These are phyloP conservation scores for Manihot esculenta DNA, from an alignment of 441 rosid genomes.

Conservation along the genomic window DNA sequence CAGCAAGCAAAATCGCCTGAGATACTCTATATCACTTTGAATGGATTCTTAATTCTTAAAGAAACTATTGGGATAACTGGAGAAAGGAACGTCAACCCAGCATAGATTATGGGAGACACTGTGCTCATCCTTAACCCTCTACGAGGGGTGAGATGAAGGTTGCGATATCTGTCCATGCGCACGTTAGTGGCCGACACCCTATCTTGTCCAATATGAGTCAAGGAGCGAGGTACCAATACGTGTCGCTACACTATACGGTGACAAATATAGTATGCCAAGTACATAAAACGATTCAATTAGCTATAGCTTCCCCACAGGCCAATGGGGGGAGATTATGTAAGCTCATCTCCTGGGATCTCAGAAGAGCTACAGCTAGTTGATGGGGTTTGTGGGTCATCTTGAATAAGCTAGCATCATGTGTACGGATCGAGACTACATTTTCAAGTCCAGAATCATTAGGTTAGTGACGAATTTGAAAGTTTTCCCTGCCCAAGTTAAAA, in stretches of 20 bases:
- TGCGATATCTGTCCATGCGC: constrained; percentile 27
- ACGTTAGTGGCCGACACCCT: constrained; percentile 35
- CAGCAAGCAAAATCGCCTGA: neutral
- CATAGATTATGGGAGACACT: constrained; percentile 32
- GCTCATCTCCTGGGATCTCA: too few relatives aligned
- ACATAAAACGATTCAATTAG: constrained; percentile 7
- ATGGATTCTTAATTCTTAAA: neutral
- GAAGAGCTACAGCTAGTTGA: too few relatives aligned
- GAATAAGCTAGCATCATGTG: too few relatives aligned
- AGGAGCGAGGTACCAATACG: constrained; percentile 16
- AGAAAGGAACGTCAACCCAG: constrained; percentile 23
- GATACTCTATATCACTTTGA: neutral
- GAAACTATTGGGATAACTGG: too few relatives aligned
- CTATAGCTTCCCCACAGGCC: too few relatives aligned
- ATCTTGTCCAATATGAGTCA: constrained; percentile 17
- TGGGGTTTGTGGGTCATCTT: too few relatives aligned
- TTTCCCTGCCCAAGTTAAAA: too few relatives aligned
- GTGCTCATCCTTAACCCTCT: constrained; percentile 5
- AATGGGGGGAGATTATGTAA: too few relatives aligned
- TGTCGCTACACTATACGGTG: constrained; percentile 1
- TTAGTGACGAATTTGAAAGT: too few relatives aligned
- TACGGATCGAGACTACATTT: too few relatives aligned
- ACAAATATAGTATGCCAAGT: constrained; percentile 9
- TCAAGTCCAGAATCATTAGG: too few relatives aligned
- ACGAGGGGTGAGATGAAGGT: constrained; percentile 4